These are phyloP conservation scores for Corymbia maculata DNA, from an alignment of 345 rosid species.

Conservation along the genomic window DNA sequence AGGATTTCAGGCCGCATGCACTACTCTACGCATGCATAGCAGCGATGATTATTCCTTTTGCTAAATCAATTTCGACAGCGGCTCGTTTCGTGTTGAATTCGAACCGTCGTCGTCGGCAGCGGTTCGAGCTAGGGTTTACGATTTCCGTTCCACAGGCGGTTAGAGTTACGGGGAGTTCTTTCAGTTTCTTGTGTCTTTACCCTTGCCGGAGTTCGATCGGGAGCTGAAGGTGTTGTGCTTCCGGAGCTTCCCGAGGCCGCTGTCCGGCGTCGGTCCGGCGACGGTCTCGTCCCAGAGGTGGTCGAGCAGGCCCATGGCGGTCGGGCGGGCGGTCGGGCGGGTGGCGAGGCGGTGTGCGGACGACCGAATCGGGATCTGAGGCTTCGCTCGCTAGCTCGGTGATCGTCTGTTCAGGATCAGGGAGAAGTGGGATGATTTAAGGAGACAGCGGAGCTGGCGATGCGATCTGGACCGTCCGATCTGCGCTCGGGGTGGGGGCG, in stretches of 20 bases:
- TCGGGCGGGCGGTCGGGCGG: neutral
- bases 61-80: neutral
- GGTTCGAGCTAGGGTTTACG: neutral
- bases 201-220: conserved; percentile 77
- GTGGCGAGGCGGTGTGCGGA: neutral
- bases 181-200: conserved; percentile 17
- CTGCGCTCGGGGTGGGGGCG: neutral
- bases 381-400: neutral
- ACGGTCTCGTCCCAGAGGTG: conserved; percentile 98
- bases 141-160: neutral
- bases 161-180: neutral
- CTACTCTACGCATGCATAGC: neutral
- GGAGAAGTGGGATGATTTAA: neutral
- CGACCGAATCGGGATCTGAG: neutral
- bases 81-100: neutral
- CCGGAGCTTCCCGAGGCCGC: conserved; percentile 94
- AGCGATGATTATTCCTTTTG: neutral
- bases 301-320: conserved; percentile 70
- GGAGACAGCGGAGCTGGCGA: neutral
- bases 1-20: neutral
- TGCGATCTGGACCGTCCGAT: neutral
- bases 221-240: conserved; percentile 55
- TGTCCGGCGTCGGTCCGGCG: conserved; percentile 92
- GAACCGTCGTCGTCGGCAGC: neutral
- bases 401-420: neutral